Base-by-base conservation (phyloP, 352 stramenopile genomes). In the Globisporangium nunn region DNA sequence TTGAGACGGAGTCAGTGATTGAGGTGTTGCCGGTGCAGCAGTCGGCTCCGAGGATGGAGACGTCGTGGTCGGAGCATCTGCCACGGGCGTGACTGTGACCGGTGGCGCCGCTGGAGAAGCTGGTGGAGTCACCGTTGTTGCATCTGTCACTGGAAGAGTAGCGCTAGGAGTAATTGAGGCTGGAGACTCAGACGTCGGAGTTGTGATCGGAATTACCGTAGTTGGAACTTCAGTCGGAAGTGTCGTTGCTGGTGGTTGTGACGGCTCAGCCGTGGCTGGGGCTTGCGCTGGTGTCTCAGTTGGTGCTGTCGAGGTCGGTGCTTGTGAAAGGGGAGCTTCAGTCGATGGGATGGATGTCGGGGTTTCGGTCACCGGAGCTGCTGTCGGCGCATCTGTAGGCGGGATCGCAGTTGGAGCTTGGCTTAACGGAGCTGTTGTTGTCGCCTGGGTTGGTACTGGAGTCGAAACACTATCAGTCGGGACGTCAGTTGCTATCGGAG, bases 211-310 rank as follows among this genome's bases (percentile, higher is more conserved):
- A 40, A 41, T 6, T 15, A n/a, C 35, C 0, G 52, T 53, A 3
- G 39, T 44, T 43, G 63, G 48, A 37, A 46, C 43, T 17, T 40
- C 15, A 43, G 49, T 31, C 18, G 49, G 31, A 33, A 15, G 28
- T 30, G n/a, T 8, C 7, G 33, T 45, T 4, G 53, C 15, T 48
- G 45, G n/a, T 17, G 31, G 40, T 2, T 43, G 33, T 11, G 55
- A 54, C 31, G 48, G 29, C 12, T 45, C 3, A 23, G n/a, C 33
- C 46, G 56, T 62, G 48, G 30, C 15, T 52, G 56, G 51, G 15
- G 51, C 23, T 6, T 61, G 39, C 18, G 52, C 45, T 23, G 39
- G 54, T 10, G 48, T 10, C 17, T 44, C 14, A 6, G 54, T 58
- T 6, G 58, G 41, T 15, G n/a, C 17, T 30, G n/a, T 5, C 7